Base-by-base conservation (phyloP, 208 protist genomes). In the Vickermania spadyakhi region DNA sequence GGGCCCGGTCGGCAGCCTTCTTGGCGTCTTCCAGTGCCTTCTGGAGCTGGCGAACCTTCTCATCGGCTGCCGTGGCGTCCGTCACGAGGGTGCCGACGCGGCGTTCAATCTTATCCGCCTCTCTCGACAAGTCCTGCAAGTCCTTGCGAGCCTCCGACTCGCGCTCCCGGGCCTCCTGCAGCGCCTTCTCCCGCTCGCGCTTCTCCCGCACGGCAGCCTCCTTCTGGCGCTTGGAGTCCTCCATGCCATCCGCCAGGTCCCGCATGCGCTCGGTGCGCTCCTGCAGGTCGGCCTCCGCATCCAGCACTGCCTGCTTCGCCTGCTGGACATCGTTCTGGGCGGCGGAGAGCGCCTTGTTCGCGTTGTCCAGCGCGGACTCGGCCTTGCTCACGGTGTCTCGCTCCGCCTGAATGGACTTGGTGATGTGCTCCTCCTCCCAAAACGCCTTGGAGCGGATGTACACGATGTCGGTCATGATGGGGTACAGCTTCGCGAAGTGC, bases 391-490 rank as follows among this genome's bases (percentile, higher is more conserved):
- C 83, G 1, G 78, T 78, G 23, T 91, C 83, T 11, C 75, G 75
- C 79, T 94, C 84, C 5, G 60, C 73, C 60, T 91, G 70, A 56
- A 96, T 91, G 3, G 87, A 79, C 56, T 89, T 88, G 45, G 73
- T 81, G 30, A 94, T 62, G 71, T 90, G 81, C 60, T 92, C 85
- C 70, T 96, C 86, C 53, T 92, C 85, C 87, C 86, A 94, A 63
- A 91, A 91, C n/a, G 86, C 86, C 77, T 92, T 94, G 52, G 75
- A 89, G 58, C 90, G 84, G 70, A 90, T 93, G 70, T 84, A 96
- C 21, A 96, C 73, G 65, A 86, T 94, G 72, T 96, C 86, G 23
- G 66, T 84, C 84, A 96, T 90, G 69, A 93, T 96, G 26, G 90
- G 90, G 70, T 96, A 96, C 14, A 90, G 60, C 14, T 77, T 70